Base-by-base conservation (phyloP, 2,329 filamentous ascomycete genomes). In the Aspergillus tanneri region DNA sequence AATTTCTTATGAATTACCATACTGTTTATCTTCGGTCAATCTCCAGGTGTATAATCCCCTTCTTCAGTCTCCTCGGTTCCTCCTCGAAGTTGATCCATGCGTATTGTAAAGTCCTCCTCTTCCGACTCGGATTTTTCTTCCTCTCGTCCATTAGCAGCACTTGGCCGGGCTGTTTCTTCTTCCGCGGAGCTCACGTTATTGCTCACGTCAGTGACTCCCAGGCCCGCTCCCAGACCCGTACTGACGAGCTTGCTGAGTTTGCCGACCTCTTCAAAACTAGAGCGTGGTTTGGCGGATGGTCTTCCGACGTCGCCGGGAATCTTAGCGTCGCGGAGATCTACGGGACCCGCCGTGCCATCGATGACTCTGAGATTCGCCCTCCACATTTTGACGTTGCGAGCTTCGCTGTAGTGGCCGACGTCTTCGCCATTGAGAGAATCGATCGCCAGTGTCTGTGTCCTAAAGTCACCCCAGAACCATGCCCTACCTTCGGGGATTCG, bases 381-480 rank as follows among this genome's bases (percentile, higher is more conserved):
- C 72, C 74, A 79, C 50, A 71, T 71, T 39, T 69, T 69, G 1
- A 73, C 63, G 48, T 79, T 68, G 6, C 77, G 70, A 6, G 71
- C 62, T 0, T 66, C 67, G 43, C 78, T 74, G 32, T 71, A 73
- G 16, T 66, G 64, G 0, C 77, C 72, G 4, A 80, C 74, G 23
- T 79, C 77, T 1, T 75, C 58, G 1, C 77, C 77, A 50, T 83
- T 83, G 28, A 83, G 63, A 3, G 75, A 75, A 22, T 76, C 74
- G 5, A 85, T 58, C 22, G 78, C 78, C 0, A 85, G 71, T 0
- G 79, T 77, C 39, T 83, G 76, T 0, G 76, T 75, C 1, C 82
- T 73, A 18, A 71, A 71, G 43, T 84, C 80, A 0, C 73, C 79
- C 76, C 78, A 82, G 60, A 77, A 81, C 80, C 80, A 84, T 0